These are phyloP conservation scores for Funneliformis mosseae DNA, from an alignment of 192 early-diverging fungal species.

Conservation along the genomic window DNA sequence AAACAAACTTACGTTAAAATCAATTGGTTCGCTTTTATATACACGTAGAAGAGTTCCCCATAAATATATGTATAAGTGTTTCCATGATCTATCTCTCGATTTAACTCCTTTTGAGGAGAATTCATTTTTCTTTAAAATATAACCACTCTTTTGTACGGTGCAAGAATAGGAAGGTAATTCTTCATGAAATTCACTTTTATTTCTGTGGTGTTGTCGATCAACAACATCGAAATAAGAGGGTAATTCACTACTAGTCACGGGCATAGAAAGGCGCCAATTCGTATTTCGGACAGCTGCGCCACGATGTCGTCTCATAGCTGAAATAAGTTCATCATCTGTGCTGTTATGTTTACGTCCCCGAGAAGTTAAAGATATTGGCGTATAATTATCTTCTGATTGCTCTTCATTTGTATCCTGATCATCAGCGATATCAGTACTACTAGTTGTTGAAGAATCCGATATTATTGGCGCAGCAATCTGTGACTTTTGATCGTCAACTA, in stretches of 20 bases:
- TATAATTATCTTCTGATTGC: not conserved
- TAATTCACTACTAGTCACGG: not conserved
- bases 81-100: constrained; percentile 44
- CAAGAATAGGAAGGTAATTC: constrained; percentile 44
- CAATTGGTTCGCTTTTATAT: constrained; percentile 33
- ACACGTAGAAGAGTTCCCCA: constrained; percentile 39
- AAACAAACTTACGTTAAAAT: constrained; percentile 13
- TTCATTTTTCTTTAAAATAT: constrained; percentile 41
- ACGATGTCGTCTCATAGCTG: not conserved
- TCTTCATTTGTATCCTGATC: not conserved
- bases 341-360: not conserved
- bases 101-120: constrained; percentile 13
- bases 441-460: no score
- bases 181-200: constrained; percentile 42
- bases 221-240: not conserved
- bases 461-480: not conserved
- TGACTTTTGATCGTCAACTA: not conserved
- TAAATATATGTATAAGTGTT: constrained; percentile 38
- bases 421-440: not conserved
- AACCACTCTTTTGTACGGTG: constrained; percentile 37
- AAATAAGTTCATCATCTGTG: not conserved
- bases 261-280: constrained; percentile 22
- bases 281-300: not conserved
- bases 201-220: not conserved
- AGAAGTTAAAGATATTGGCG: not conserved